phyloP scores from a whole-genome alignment of 2,329 filamentous ascomycete species.

The Neofusicoccum umdonicola region DNA sequence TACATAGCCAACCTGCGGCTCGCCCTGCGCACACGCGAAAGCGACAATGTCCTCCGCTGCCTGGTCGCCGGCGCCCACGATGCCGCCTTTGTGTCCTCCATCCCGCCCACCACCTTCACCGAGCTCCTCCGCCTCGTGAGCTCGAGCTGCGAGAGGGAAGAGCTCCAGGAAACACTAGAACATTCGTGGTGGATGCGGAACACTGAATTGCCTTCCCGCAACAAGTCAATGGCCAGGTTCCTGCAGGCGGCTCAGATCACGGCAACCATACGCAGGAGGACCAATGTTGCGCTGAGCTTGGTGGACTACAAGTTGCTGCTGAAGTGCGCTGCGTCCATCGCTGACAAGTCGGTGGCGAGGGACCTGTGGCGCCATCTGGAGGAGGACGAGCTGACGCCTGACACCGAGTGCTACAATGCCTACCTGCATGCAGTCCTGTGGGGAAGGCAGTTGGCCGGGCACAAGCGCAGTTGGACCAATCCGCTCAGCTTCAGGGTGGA shows the following conservation, averaged over 20 bases:
- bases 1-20: not conserved
- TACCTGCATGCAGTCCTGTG: conserved; percentile 53
- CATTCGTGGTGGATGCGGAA: conserved; percentile 47
- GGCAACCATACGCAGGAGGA: conserved; percentile 36
- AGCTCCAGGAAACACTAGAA: conserved; percentile 34
- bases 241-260: conserved; percentile 37
- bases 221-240: conserved; percentile 29
- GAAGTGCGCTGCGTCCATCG: conserved; percentile 50
- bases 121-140: conserved; percentile 64
- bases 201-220: conserved; percentile 35
- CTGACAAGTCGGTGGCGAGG: conserved; percentile 43
- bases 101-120: conserved; percentile 60
- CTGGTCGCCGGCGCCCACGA: conserved; percentile 23
- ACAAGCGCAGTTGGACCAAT: not conserved
- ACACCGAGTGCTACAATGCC: conserved; percentile 54
- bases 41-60: conserved; percentile 18
- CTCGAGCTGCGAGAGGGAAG: conserved; percentile 45
- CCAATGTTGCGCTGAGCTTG: conserved; percentile 40
- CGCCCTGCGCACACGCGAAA: conserved; percentile 5
- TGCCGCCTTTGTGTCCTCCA: conserved; percentile 26
- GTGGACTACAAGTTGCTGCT: conserved; percentile 54
- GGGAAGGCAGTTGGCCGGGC: conserved; percentile 19
- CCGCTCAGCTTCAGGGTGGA: not conserved
- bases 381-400: conserved; percentile 39
- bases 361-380: conserved; percentile 49